Evolutionary conservation across 306 rosid species (phyloP), one percentile per base, ranked within the genome.

Genomic region (Vigna reflexopilosa): DNA sequence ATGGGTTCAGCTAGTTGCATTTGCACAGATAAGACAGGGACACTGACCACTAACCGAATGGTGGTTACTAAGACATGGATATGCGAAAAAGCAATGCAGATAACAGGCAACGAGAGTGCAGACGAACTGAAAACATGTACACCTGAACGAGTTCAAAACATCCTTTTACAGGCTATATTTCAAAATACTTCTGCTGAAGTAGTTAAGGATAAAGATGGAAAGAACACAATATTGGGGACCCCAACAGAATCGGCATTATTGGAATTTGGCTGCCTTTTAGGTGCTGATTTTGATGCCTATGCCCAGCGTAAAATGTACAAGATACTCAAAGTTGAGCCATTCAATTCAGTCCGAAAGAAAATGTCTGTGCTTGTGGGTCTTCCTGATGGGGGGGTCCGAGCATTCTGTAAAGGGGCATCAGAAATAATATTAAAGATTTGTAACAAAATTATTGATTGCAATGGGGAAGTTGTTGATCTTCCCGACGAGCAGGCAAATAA

Each of bases 21-120:
- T 79, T 95, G 98, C 89, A 92, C 98, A 3, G 98, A 95, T 80
- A 95, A 95, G 86, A 95, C 98, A 1, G 98, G 98, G 42, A 95
- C 98, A 17, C 77, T 95, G 71, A 95, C 98, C 56, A 92, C 98
- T 54, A 95, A 95, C 82, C 93, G 80, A 81, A 95, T 95, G 98
- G 90, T 87, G 42, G 96, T 95, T 62, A 83, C 77, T 47, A 91
- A 90, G 79, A 24, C 88, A 72, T 95, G 97, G 98, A 71, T 87
- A 38, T 81, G 90, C 30, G 92, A 85, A 71, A 85, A 87, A 77
- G 49, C 84, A 82, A 30, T 63, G 38, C 85, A 86, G 70, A 75
- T 88, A 45, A 82, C 81, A 63, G 87, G 85, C 47, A 67, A 85
- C 8, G 91, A 85, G 73, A 90, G 83, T 77, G 82, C 50, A 42